Base-by-base conservation (phyloP, 2,329 filamentous ascomycete species). In the Stachybotrys chartarum region DNA sequence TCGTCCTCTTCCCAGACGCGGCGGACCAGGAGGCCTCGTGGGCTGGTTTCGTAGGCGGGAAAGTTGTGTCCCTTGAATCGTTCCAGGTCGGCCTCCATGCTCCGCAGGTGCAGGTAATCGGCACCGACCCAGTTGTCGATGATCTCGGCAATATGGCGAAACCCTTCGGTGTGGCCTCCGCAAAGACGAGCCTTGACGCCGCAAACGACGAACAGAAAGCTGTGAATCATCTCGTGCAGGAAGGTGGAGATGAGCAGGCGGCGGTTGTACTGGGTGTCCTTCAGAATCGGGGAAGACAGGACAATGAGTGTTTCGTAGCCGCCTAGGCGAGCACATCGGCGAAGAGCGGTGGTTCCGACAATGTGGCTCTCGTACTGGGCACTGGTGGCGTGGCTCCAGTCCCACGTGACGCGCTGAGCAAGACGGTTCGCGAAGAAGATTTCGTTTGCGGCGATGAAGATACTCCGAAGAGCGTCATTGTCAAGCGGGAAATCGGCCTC, bases 151-250 rank as follows among this genome's bases (percentile, higher is more conserved):
- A 87, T 86, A 50, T 72, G 72, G 31, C 74, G 72, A 61, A 87
- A 87, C 2, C 82, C 84, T 2, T 72, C 65, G 2, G 84, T 86
- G 60, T 87, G 84, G 0, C 84, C 84, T 11, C 82, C 83, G 47
- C 75, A 72, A 30, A 74, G 70, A 42, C 77, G 71, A 0, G 83
- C 83, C 48, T 77, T 74, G 64, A 83, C 80, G 5, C 84, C 84
- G 60, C 82, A 85, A 53, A 72, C 74, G 55, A 87, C 78, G 60
- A 87, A 87, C 16, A 87, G 71, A 63, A 85, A 87, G 67, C 83
- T 83, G 68, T 87, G 84, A 51, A 87, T 83, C 61, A 86, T 77
- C 68, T 87, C 84, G 63, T 87, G 84, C 50, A 87, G 63, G 59
- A 87, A 86, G 0, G 84, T 84, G 7, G 81, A 82, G 51, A 87